Evolutionary conservation across 2,329 filamentous ascomycete species (phyloP), one percentile per base, ranked within the genome.

Genomic region (Pseudofabraea citricarpa): DNA sequence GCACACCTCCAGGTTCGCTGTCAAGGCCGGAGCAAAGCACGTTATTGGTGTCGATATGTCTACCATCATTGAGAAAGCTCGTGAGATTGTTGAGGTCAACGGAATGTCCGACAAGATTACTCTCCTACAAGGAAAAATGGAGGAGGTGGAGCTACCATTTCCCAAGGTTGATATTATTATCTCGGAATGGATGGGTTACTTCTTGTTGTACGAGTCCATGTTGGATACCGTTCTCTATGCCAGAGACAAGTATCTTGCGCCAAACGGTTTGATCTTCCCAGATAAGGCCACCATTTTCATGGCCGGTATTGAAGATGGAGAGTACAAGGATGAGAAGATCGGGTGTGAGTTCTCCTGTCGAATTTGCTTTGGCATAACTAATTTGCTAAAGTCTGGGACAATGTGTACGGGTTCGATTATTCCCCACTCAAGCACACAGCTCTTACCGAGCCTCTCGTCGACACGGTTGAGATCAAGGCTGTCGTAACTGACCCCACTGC

Each of bases 151-250:
- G 61, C 75, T 98, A 50, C 93, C 93, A 16, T 95, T 86, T 69
- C 85, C 89, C 61, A 87, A 97, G 71, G 93, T 98, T 54, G 93
- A 98, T 64, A 98, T 98, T 65, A 98, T 98, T 71, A 95, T 98
- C 66, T 97, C 91, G 2, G 93, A 98, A 75, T 98, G 93, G 93
- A 98, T 98, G 93, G 93, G 93, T 24, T 98, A 98, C 74, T 97
- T 97, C 75, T 74, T 98, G 41, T 82, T 98, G 49, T 98, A 98
- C 71, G 93, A 98, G 81, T 87, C 81, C 79, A 98, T 98, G 93
- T 71, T 98, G 62, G 93, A 98, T 72, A 98, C 93, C 23, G 93
- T 98, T 40, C 79, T 98, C 47, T 97, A 96, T 64, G 93, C 93
- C 20, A 84, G 93, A 58, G 93, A 98, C 76, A 85, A 77, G 65